These are phyloP conservation scores for Lodderomyces orthopsilosis DNA, from an alignment of 1,139 yeast species.

Conservation along the genomic window DNA sequence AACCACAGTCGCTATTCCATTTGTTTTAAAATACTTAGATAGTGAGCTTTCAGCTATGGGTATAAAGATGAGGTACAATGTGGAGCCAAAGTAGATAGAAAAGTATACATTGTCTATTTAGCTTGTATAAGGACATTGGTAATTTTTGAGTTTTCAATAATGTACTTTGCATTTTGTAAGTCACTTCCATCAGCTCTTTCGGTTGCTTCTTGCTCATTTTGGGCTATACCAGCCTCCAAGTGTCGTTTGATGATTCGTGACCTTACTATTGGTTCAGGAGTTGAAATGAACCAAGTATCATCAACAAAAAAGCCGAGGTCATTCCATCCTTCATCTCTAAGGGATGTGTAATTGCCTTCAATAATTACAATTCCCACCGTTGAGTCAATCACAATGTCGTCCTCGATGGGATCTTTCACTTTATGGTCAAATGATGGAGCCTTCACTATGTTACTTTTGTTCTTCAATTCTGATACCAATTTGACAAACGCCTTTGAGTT, in stretches of 20 bases:
- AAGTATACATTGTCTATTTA: background rate
- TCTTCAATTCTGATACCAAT: conserved; percentile 22
- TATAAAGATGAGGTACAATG: conserved; percentile 84
- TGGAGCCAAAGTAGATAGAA: conserved; percentile 55
- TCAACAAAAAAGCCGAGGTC: conserved; percentile 35
- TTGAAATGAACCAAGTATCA: conserved; percentile 46
- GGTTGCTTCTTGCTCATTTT: conserved; percentile 55
- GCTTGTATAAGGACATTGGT: conserved; percentile 17
- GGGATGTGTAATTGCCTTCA: conserved; percentile 63
- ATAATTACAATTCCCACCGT: conserved; percentile 51
- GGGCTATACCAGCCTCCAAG: conserved; percentile 63
- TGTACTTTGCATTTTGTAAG: conserved; percentile 59
- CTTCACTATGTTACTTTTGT: conserved; percentile 20
- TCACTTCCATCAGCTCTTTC: conserved; percentile 69
- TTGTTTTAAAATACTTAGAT: conserved; percentile 90
- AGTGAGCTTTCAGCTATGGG: conserved; percentile 99
- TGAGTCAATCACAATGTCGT: conserved; percentile 44
- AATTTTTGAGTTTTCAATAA: conserved; percentile 39
- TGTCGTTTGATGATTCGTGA: conserved; percentile 70
- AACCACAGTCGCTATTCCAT: conserved; percentile 94
- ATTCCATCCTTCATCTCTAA: conserved; percentile 52
- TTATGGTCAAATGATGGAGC: conserved; percentile 81
- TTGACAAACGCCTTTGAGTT: conserved; percentile 48
- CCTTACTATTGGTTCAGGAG: conserved; percentile 46
- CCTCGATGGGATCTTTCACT: conserved; percentile 60